Base-by-base conservation (phyloP, 2,329 filamentous ascomycete species). In the Nothophoma quercina region DNA sequence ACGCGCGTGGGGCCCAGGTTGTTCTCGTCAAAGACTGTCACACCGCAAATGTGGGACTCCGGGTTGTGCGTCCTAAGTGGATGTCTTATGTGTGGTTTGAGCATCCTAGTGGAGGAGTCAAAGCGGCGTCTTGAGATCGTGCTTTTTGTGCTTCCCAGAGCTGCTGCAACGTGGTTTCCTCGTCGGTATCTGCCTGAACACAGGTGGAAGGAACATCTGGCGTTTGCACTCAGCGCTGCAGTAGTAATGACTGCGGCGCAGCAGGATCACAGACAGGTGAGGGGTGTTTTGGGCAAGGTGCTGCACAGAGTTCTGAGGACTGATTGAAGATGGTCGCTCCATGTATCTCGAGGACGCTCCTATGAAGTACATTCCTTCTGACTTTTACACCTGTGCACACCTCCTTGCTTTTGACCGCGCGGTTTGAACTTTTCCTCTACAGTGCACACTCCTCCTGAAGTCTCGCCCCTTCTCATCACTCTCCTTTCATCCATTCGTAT, bases 71-170 rank as follows among this genome's bases (percentile, higher is more conserved):
- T 96, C 8, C 84, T 84, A 7, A 76, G 82, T 0, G 91, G 90
- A 6, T 93, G 90, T 72, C 72, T 85, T 46, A 77, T 91, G 33
- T 96, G 91, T 68, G 91, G 91, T 2, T 91, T 88, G 87, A 93
- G 90, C 74, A 86, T 95, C 36, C 77, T 96, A 36, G 75, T 91
- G 28, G 91, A 96, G 79, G 84, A 72, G 66, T 63, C 81, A 5
- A 78, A 79, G 36, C 83, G 89, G 57, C 80, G 88, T 50, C 87
- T 88, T 65, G 91, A 96, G 67, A 83, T 96, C 68, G 85, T 88
- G 7, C 80, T 95, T 30, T 96, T 96, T 70, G 90, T 95, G 34
- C 85, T 89, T 16, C 91, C 91, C 0, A 81, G 90, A 57, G 91
- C 91, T 12, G 78, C 90, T 57, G 89, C 88, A 7, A 90, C 88